Percentiles rank a stretch among this genome's conserved stretches.
These are phyloP conservation scores for Yamadazyma endophytica DNA, from an alignment of 805 yeast genomes.

Conservation along the genomic window DNA sequence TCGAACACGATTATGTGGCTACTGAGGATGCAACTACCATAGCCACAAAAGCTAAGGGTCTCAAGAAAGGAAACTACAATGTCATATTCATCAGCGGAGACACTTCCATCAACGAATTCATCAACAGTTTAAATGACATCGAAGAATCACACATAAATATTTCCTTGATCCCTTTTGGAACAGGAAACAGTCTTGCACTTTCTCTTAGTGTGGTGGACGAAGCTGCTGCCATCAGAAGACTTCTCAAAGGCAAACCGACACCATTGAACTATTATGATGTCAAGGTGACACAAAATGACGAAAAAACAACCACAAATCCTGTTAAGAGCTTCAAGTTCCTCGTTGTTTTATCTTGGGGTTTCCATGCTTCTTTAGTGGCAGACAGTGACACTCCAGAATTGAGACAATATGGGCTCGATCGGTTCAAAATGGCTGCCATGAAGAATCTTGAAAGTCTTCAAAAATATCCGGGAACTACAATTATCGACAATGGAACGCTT, in stretches of 20 bases:
- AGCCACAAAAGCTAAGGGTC: constrained; percentile 28
- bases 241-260: constrained; percentile 6
- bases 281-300: constrained; percentile 34
- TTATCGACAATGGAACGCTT: constrained; percentile 9
- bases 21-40: constrained; percentile 42
- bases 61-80: constrained; percentile 26
- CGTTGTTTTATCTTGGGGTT: constrained; percentile 79
- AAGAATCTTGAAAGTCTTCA: constrained; percentile 49
- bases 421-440: constrained; percentile 69
- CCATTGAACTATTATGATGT: constrained; percentile 46
- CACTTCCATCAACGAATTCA: constrained; percentile 73
- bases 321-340: constrained; percentile 34
- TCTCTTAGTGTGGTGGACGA: constrained; percentile 44
- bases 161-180: constrained; percentile 65
- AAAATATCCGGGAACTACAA: constrained; percentile 42
- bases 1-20: constrained; percentile 36
- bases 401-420: constrained; percentile 56
- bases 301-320: constrained; percentile 9
- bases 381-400: constrained; percentile 69
- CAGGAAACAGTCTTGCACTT: constrained; percentile 78
- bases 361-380: constrained; percentile 83
- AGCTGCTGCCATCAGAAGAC: constrained; percentile 16
- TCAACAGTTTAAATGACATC: constrained; percentile 42
- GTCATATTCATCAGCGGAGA: constrained; percentile 78
- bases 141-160: constrained; percentile 17